Evolutionary conservation across 2,329 filamentous ascomycete species (phyloP), one percentile per base, ranked within the genome.

Genomic region (Ascochyta lentis): DNA sequence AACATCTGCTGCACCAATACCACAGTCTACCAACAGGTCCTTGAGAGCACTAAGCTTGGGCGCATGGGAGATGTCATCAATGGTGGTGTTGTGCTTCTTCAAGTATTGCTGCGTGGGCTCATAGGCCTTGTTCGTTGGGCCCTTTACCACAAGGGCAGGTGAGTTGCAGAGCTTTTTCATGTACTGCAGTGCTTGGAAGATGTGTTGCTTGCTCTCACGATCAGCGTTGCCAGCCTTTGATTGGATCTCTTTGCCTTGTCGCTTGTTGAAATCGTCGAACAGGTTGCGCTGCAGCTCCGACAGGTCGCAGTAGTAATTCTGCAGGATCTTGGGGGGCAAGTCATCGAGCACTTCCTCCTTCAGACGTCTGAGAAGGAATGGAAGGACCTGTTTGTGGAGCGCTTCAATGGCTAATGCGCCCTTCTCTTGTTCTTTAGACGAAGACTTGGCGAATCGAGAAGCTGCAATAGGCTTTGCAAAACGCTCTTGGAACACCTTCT

Each of bases 131-230:
- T 96, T 94, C 16, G 88, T 91, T 48, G 95, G 92, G 10, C 63
- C 61, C 71, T 97, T 98, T 83, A 99, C 91, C 9, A 99, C 95
- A 63, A 99, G 83, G 0, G 95, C 92, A 0, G 95, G 95, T 3
- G 95, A 97, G 74, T 99, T 99, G 84, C 95, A 99, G 6, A 99
- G 86, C 79, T 98, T 98, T 58, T 96, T 92, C 96, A 99, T 99
- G 78, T 99, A 99, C 74, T 99, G 96, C 40, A 99, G 79, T 4
- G 96, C 95, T 75, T 98, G 94, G 89, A 99, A 99, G 65, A 99
- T 99, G 76, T 99, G 95, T 74, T 96, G 91, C 76, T 99, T 99
- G 63, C 92, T 89, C 60, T 96, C 91, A 73, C 96, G 96, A 71
- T 97, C 94, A 26, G 66, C 69, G 24, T 90, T 88, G 26, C 87